A percentile compares a stretch with the other conserved stretches of the same genome.
These are phyloP conservation scores for Harringtonia aguacate DNA, from an alignment of 2,329 filamentous ascomycete species.

Conservation along the genomic window DNA sequence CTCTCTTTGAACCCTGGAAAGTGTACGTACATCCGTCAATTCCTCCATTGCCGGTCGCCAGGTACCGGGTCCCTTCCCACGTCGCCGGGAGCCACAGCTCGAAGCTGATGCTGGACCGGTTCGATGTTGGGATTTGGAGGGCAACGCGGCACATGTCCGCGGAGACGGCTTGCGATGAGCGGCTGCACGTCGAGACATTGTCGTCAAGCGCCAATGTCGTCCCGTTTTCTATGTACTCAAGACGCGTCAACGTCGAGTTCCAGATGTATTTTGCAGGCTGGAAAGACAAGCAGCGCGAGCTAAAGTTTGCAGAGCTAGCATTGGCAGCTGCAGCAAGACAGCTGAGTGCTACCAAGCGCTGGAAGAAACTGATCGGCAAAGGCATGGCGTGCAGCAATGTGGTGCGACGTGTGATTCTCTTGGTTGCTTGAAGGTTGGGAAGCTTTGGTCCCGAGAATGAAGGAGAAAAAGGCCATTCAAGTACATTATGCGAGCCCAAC, in stretches of 20 bases:
- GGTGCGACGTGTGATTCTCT: no score
- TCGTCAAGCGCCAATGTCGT: conserved; percentile 6
- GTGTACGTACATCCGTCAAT: conserved; percentile 29
- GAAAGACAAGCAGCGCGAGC: conserved; percentile 2
- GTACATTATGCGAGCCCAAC: no score
- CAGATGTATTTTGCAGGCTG: background rate
- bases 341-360: background rate
- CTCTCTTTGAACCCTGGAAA: background rate
- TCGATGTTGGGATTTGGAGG: conserved; percentile 18
- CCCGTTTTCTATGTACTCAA: conserved; percentile 2
- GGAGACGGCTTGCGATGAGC: conserved; percentile 1
- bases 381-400: background rate
- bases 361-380: background rate
- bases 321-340: background rate
- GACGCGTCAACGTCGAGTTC: conserved; percentile 1
- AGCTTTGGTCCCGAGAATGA: no score
- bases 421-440: no score
- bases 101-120: conserved; percentile 30
- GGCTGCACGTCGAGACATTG: conserved; percentile 7
- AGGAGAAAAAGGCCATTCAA: no score
- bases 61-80: conserved; percentile 31
- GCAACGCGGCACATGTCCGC: conserved; percentile 18
- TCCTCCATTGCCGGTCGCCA: conserved; percentile 38
- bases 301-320: background rate
- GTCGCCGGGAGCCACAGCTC: conserved; percentile 36